A percentile compares a stretch with the other conserved stretches of the same genome.
These are phyloP conservation scores for Hypoxylon subgilvum DNA, from an alignment of 495 filamentous ascomycete species.

Conservation along the genomic window DNA sequence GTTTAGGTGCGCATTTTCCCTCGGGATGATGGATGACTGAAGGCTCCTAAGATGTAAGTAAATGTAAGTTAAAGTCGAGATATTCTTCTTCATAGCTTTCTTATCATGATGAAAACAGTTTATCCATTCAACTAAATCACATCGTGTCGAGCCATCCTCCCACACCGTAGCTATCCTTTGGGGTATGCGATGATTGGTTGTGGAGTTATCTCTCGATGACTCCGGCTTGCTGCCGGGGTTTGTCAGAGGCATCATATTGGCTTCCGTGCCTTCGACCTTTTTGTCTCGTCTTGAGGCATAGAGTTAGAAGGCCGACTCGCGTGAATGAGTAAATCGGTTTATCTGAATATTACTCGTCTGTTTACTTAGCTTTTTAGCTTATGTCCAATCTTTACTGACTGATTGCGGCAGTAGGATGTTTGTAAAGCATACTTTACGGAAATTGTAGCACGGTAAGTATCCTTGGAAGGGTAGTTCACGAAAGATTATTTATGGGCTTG, in stretches of 20 bases:
- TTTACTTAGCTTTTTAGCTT: not conserved
- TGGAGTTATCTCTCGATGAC: conserved; percentile 67
- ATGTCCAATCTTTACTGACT: conserved; percentile 8
- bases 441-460: too few relatives aligned
- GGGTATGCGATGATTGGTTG: conserved; percentile 79
- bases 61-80: conserved; percentile 24
- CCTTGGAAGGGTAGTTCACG: too few relatives aligned
- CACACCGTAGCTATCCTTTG: conserved; percentile 70
- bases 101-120: conserved; percentile 91
- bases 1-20: too few relatives aligned
- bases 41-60: not conserved
- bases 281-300: conserved; percentile 53
- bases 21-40: not conserved
- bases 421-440: not conserved
- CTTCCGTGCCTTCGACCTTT: conserved; percentile 48
- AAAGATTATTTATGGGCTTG: too few relatives aligned
- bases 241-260: conserved; percentile 51
- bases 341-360: conserved; percentile 38
- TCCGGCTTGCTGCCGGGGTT: conserved; percentile 17
- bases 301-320: conserved; percentile 48
- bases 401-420: not conserved
- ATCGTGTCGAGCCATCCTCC: conserved; percentile 75
- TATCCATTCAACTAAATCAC: conserved; percentile 98
- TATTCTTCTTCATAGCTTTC: conserved; percentile 10
- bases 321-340: conserved; percentile 61